Percentiles rank a stretch among this genome's conserved stretches.
Conservation (phyloP, 441 rosid species). For the Adansonia madagascariensis region DNA sequence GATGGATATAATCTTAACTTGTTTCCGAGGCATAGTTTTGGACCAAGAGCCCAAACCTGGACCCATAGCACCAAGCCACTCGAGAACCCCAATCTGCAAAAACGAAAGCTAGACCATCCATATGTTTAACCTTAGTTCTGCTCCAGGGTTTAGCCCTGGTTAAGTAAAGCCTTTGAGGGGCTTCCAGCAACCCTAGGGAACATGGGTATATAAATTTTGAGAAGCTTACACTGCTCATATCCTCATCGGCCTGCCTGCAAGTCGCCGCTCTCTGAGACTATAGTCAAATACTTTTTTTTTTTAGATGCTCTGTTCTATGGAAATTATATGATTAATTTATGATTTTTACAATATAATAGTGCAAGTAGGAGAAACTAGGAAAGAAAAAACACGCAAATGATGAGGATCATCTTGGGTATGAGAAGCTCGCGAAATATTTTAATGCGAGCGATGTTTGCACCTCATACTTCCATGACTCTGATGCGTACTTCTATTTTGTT, state of each 20-base stretch:
- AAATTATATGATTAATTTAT: not conserved
- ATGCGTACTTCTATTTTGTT: constrained; percentile 18
- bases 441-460: constrained; percentile 33
- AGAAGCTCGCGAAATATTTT: constrained; percentile 34
- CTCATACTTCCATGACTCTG: constrained; percentile 54
- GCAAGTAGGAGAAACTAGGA: not conserved
- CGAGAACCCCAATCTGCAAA: not conserved
- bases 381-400: constrained; percentile 32
- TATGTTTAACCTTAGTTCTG: constrained; percentile 14
- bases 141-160: constrained; percentile 11
- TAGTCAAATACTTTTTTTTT: not conserved
- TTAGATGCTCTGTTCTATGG: not conserved
- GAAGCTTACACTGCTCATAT: not conserved
- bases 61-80: not conserved
- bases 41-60: too few species aligned
- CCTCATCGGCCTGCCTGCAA: not conserved
- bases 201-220: constrained; percentile 6
- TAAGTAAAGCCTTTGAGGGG: not conserved
- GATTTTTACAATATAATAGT: not conserved
- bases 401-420: constrained; percentile 33
- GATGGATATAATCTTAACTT: too few species aligned
- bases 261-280: not conserved
- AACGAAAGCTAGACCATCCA: constrained; percentile 14
- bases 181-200: constrained; percentile 20
- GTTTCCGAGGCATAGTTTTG: too few species aligned